Conservation (phyloP, 78 protist genomes). For the Protostelium mycophagum region DNA sequence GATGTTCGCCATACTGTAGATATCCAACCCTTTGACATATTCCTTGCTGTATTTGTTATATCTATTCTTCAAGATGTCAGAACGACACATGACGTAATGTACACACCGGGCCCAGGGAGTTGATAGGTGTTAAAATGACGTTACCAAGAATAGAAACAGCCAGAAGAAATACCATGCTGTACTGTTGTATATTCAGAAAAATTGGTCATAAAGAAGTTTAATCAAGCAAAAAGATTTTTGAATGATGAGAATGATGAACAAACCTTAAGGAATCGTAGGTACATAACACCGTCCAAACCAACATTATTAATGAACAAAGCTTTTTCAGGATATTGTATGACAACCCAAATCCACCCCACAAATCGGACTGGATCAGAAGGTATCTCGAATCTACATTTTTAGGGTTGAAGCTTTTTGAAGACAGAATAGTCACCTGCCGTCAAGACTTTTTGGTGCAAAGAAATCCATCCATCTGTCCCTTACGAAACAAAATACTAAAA, state of each 20-base stretch:
- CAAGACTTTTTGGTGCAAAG: background rate
- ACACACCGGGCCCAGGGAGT: background rate
- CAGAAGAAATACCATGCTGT: background rate
- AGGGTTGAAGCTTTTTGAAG: background rate
- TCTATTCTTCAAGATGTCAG: background rate
- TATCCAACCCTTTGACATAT: background rate
- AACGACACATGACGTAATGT: background rate
- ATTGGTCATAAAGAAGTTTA: no score
- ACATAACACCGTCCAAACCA: background rate
- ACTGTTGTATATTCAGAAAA: background rate
- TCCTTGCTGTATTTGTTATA: background rate
- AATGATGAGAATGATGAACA: background rate
- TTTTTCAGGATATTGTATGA: background rate
- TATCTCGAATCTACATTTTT: background rate
- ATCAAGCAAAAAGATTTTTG: no score
- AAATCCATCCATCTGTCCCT: background rate
- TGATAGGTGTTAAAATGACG: background rate
- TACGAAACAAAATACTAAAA: background rate
- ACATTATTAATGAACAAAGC: background rate
- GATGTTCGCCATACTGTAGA: background rate
- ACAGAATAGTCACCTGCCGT: background rate
- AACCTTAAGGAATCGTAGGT: background rate
- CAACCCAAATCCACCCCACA: background rate
- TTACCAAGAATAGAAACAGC: background rate
- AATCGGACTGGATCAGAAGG: background rate